A percentile compares a stretch with the other conserved stretches of the same genome.
These are phyloP conservation scores for Thuja plicata DNA, from an alignment of 83 land plant species.

Conservation along the genomic window DNA sequence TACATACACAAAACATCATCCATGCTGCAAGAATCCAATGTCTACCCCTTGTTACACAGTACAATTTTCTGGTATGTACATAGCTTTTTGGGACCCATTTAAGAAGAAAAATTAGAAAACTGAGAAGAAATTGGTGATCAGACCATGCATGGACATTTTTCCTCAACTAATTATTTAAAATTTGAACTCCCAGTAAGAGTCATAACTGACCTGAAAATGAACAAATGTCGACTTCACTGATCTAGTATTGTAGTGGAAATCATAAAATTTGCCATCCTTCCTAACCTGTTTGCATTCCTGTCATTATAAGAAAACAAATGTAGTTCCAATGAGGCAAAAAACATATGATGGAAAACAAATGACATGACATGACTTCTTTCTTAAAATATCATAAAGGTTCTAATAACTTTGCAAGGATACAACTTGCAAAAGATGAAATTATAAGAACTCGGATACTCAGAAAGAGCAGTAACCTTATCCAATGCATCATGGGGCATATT, in stretches of 20 bases:
- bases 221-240: constrained; percentile 87
- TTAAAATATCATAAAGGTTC: neutral
- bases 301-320: neutral
- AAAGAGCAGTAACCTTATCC: constrained; percentile 61
- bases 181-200: neutral
- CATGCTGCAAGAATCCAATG: neutral
- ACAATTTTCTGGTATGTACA: neutral
- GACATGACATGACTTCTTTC: neutral
- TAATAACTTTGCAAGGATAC: neutral
- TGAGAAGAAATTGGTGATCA: neutral
- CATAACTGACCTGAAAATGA: constrained; percentile 81
- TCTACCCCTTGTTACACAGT: neutral
- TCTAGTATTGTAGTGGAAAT: constrained; percentile 83
- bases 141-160: neutral
- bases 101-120: neutral
- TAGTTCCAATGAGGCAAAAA: neutral
- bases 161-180: neutral
- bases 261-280: constrained; percentile 68
- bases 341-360: neutral
- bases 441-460: neutral
- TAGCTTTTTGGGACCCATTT: neutral
- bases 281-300: constrained; percentile 80
- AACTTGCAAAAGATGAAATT: neutral
- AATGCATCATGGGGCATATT: constrained; percentile 49
- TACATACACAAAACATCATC: neutral